Base-by-base conservation (phyloP, 768 basidiomycete species). In the Pholiota molesta region DNA sequence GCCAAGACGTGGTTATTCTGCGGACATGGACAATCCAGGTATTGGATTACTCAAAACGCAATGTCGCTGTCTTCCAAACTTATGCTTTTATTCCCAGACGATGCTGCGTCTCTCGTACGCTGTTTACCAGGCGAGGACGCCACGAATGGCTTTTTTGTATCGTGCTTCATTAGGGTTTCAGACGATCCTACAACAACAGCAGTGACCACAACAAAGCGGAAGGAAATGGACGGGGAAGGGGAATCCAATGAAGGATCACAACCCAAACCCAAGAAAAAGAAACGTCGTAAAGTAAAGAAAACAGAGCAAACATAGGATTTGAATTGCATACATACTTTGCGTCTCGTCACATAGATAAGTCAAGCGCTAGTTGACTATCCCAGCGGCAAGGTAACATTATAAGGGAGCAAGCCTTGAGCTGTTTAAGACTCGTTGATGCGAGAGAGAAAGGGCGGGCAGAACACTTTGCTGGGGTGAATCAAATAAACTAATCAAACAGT, bases 141-240 rank as follows among this genome's bases (percentile, higher is more conserved):
- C 39, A 95, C 93, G 13, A 99, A 99, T 69, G 97, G 97, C 0
- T 99, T 99, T 79, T 99, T 99, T 68, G 96, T 99, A 23, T 89
- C 93, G n/a, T 97, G 92, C 73, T 95, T 99, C 72, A 78, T 94
- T 31, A 78, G 72, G 56, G 42, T 26, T 21, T 52, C 33, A 23
- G 26, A 16, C 17, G 52, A 60, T 39, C 60, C 55, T 21, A 61
- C 57, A 23, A 55, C 57, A 23, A 72, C 70, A 53, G 31, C 29
- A 29, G 31, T 19, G 17, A 29, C 29, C 62, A 69, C 77, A 57
- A 74, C 74, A 60, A 66, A 67, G 64, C 53, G 57, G 42, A 31
- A 28, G 16, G 65, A 62, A 9, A 68, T 64, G 47, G 47, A 49
- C 13, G 35, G 14, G 35, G 35, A 13, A 7, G 69, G 65, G 54